phyloP scores from a whole-genome alignment of 768 basidiomycete genomes.

The Lanmaoa rubissima region DNA sequence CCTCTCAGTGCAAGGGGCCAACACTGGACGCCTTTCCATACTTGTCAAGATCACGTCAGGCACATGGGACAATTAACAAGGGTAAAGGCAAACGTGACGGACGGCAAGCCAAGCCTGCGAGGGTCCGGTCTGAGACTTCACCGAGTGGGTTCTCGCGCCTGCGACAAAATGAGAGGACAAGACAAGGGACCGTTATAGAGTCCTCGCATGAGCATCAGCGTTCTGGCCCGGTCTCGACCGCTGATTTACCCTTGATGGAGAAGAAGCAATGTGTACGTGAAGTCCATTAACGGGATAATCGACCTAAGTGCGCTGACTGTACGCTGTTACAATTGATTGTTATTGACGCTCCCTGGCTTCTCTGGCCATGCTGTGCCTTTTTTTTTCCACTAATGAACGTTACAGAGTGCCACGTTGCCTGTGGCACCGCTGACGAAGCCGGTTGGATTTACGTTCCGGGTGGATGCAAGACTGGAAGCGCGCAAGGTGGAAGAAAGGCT shows the following conservation, averaged over 20 bases:
- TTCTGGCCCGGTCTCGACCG: constrained; percentile 20
- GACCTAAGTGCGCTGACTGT: constrained; percentile 27
- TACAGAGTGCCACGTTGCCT: constrained; percentile 25
- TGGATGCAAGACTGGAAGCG: constrained; percentile 48
- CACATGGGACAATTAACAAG: constrained; percentile 6
- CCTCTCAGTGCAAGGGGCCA: constrained; percentile 17
- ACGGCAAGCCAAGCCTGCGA: constrained; percentile 4
- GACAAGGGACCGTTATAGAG: background rate
- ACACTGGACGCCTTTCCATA: constrained; percentile 20
- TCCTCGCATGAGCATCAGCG: background rate
- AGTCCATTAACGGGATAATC: constrained; percentile 21
- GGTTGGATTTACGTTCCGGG: constrained; percentile 51
- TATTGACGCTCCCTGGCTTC: constrained; percentile 4
- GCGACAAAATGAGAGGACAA: background rate
- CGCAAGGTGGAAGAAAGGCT: constrained; percentile 40
- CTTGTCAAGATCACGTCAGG: constrained; percentile 13
- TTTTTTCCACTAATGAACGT: constrained; percentile 7
- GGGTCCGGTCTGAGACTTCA: background rate
- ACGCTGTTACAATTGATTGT: constrained; percentile 6
- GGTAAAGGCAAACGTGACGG: constrained; percentile 12
- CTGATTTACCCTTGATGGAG: constrained; percentile 25
- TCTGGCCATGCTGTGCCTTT: constrained; percentile 18
- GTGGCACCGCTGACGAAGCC: constrained; percentile 43
- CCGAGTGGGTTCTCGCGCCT: background rate
- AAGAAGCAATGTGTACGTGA: constrained; percentile 34